These are phyloP conservation scores for Lactarius akahatsu DNA, from an alignment of 768 basidiomycete genomes.

Conservation along the genomic window DNA sequence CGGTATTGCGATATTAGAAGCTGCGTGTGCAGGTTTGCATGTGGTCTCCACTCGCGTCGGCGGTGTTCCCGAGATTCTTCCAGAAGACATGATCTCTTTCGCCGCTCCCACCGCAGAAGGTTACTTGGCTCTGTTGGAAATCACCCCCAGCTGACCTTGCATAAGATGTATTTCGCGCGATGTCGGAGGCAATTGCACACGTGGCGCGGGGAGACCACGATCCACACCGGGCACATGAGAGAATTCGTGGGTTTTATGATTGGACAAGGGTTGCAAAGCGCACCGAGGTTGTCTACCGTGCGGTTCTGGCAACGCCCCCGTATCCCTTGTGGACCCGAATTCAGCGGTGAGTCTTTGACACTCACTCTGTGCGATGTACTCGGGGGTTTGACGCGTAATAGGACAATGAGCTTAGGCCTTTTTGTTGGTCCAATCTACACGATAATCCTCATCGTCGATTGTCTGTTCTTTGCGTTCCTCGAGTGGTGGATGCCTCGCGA, in stretches of 20 bases:
- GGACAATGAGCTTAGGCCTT: conserved; percentile 74
- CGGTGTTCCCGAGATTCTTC: conserved; percentile 93
- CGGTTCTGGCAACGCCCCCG: conserved; percentile 58
- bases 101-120: conserved; percentile 93
- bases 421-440: conserved; percentile 87
- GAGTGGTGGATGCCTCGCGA: conserved; percentile 83
- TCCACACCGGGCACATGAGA: conserved; percentile 70
- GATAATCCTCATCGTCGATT: conserved; percentile 85
- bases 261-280: conserved; percentile 80
- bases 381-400: conserved; percentile 33
- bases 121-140: conserved; percentile 33
- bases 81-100: conserved; percentile 93
- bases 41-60: conserved; percentile 94
- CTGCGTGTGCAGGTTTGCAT: conserved; percentile 91
- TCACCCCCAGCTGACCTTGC: background rate
- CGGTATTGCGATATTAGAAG: conserved; percentile 96
- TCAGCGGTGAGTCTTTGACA: conserved; percentile 49
- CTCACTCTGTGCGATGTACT: background rate
- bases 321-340: conserved; percentile 80
- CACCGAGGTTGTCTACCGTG: conserved; percentile 80
- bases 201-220: conserved; percentile 69
- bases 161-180: conserved; percentile 79
- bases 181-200: conserved; percentile 75
- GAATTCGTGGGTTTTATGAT: conserved; percentile 79
- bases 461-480: conserved; percentile 80